Conservation (phyloP, 1,284 basidiomycete species). For the Ceratobasidium papillatum region DNA sequence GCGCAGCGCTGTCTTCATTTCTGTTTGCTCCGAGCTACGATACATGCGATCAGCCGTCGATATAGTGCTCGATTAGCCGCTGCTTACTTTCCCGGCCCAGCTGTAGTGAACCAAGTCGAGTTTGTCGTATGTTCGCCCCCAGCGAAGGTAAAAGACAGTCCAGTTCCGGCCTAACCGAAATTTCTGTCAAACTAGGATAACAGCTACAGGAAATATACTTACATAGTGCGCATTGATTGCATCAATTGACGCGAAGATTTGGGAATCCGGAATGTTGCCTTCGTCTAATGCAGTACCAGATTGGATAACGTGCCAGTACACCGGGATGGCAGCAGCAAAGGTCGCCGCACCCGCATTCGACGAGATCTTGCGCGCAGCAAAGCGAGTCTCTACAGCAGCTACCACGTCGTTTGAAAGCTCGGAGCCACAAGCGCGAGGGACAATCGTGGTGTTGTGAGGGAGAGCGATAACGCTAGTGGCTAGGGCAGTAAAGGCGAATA, state of each 20-base stretch:
- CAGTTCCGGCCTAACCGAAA: slow-evolving; percentile 46
- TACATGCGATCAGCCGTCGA: background rate
- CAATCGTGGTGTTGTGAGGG: background rate
- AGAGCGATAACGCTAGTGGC: slow-evolving; percentile 3
- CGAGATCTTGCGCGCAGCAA: slow-evolving; percentile 45
- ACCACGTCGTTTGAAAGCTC: slow-evolving; percentile 1
- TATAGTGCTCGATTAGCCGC: no score
- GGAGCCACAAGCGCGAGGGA: slow-evolving; percentile 28
- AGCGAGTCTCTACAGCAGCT: slow-evolving; percentile 51
- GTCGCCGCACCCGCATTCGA: slow-evolving; percentile 3
- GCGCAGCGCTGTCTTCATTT: slow-evolving; percentile 62
- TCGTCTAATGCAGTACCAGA: slow-evolving; percentile 54
- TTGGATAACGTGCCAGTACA: slow-evolving; percentile 62
- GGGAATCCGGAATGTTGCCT: slow-evolving; percentile 59
- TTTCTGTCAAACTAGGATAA: background rate
- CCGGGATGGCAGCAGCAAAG: slow-evolving; percentile 47
- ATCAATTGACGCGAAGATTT: slow-evolving; percentile 56
- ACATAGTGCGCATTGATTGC: slow-evolving; percentile 62
- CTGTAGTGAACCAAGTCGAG: slow-evolving; percentile 43
- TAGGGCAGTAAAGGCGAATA: background rate
- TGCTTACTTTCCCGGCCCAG: slow-evolving; percentile 2
- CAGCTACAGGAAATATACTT: background rate
- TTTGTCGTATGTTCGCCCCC: slow-evolving; percentile 59
- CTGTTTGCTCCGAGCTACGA: slow-evolving; percentile 53
- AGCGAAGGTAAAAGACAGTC: slow-evolving; percentile 59